Evolutionary conservation across 2,329 filamentous ascomycete species (phyloP), one percentile per base, ranked within the genome.

Genomic region (Botrytis porri): DNA sequence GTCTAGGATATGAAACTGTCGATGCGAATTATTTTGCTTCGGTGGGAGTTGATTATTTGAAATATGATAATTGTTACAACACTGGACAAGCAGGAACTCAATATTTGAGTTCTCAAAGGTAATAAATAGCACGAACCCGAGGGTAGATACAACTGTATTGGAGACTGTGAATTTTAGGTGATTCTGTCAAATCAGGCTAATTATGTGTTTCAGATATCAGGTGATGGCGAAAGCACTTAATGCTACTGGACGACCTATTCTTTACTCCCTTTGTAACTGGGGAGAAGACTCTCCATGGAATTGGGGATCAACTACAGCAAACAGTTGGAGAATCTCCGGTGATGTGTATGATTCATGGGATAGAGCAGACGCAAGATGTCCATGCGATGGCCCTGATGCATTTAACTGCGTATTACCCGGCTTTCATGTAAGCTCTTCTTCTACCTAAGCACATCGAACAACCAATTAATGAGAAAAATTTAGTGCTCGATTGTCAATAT

Each of bases 61-160:
- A 88, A 77, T 88, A 88, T 76, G 86, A 88, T 79, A 88, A 88
- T 77, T 88, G 87, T 80, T 87, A 83, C 78, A 87, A 88, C 75
- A 81, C 85, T 74, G 86, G 86, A 12, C 83, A 86, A 72, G 84
- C 83, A n/a, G 86, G 86, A 76, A 81, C 78, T 75, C 80, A 75
- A 73, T 78, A 71, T 76, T 79, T 80, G 73, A 86, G 74, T 39
- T 86, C 85, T 7, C 74, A 75, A 29, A 85, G 86, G 77, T 78
- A 64, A 41, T 73, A 20, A 25, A 48, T 9, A 43, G 22, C 18
- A 63, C 2, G 5, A 35, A n/a, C 29, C 0, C 4, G 29, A 9
- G 10, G 14, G 54, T 64, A 29, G 32, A 48, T 9, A 22, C 3
- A 16, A 16, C 0, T 41, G 10, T 57, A 20, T n/a, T 45, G 29